Percentiles rank a stretch among this genome's conserved stretches.
phyloP scores from a whole-genome alignment of 1,284 basidiomycete species.

The Cryptococcus sp. region DNA sequence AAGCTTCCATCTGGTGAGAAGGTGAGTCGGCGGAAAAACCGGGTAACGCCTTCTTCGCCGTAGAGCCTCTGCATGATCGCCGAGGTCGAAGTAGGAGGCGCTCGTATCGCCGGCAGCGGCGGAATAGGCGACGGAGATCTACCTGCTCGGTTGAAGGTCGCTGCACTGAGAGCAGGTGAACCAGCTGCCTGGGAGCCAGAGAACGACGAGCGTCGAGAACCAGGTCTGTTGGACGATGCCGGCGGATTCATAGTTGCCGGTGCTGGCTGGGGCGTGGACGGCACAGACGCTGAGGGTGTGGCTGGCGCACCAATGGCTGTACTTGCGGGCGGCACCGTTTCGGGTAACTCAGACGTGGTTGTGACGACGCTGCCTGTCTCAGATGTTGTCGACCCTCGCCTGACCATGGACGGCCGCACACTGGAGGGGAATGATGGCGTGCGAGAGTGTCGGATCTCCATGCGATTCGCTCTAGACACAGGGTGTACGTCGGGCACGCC shows the following conservation, averaged over 20 bases:
- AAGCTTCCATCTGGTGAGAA: conserved; percentile 95
- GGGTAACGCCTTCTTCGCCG: conserved; percentile 91
- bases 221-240: conserved; percentile 50
- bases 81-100: conserved; percentile 37
- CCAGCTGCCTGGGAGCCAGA: conserved; percentile 58
- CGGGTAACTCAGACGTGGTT: conserved; percentile 59
- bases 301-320: conserved; percentile 38
- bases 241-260: conserved; percentile 49
- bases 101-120: conserved; percentile 79
- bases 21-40: conserved; percentile 90
- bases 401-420: conserved; percentile 61
- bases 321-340: conserved; percentile 53
- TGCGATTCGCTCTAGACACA: conserved; percentile 46
- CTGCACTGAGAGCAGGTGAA: conserved; percentile 45
- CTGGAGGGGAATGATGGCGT: conserved; percentile 50
- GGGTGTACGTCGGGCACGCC: conserved; percentile 78
- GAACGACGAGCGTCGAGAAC: conserved; percentile 82
- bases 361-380: conserved; percentile 67
- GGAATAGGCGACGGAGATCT: conserved; percentile 90
- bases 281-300: conserved; percentile 45
- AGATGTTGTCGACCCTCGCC: conserved; percentile 71
- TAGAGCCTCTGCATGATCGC: conserved; percentile 68
- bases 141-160: conserved; percentile 57
- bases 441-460: conserved; percentile 52
- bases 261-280: conserved; percentile 43